These are phyloP conservation scores for Megacollybia platyphylla DNA, from an alignment of 1,284 basidiomycete species.

Conservation along the genomic window DNA sequence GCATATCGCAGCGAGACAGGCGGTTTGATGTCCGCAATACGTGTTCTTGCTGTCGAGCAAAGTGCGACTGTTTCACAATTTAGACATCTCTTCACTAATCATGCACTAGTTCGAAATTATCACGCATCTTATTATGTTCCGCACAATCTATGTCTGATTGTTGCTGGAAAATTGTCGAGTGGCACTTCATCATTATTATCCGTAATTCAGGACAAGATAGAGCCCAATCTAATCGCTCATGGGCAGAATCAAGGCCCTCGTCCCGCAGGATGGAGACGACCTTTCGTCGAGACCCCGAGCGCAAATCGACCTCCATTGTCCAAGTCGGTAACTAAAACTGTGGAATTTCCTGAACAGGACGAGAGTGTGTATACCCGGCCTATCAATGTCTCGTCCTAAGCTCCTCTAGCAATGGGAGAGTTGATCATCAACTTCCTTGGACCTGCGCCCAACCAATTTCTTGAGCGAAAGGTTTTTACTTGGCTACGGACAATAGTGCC, in stretches of 20 bases:
- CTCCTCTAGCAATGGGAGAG: conserved; percentile 57
- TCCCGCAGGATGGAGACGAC: conserved; percentile 83
- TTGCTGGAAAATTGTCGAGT: conserved; percentile 67
- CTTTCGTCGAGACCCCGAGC: conserved; percentile 85
- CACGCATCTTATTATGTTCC: conserved; percentile 90
- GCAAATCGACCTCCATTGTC: conserved; percentile 47
- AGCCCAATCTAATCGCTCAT: conserved; percentile 69
- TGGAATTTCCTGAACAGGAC: conserved; percentile 98
- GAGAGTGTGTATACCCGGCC: conserved; percentile 43
- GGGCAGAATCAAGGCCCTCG: conserved; percentile 53
- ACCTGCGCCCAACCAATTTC: conserved; percentile 60
- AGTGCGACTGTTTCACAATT: conserved; percentile 37
- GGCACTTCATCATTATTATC: conserved; percentile 60
- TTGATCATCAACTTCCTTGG: conserved; percentile 75
- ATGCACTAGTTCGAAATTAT: conserved; percentile 68
- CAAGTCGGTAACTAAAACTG: conserved; percentile 43
- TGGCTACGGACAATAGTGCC: background rate
- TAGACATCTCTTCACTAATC: background rate
- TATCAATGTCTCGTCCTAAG: background rate
- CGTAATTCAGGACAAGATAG: conserved; percentile 72
- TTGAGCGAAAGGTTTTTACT: conserved; percentile 56
- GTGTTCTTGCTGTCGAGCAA: conserved; percentile 80
- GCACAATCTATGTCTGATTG: conserved; percentile 83
- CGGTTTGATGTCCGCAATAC: conserved; percentile 86
- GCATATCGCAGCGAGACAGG: conserved; percentile 96